Evolutionary conservation across 83 land plant genomes (phyloP), one percentile per base, ranked within the genome.

Genomic region (Isoetes engelmannii): DNA sequence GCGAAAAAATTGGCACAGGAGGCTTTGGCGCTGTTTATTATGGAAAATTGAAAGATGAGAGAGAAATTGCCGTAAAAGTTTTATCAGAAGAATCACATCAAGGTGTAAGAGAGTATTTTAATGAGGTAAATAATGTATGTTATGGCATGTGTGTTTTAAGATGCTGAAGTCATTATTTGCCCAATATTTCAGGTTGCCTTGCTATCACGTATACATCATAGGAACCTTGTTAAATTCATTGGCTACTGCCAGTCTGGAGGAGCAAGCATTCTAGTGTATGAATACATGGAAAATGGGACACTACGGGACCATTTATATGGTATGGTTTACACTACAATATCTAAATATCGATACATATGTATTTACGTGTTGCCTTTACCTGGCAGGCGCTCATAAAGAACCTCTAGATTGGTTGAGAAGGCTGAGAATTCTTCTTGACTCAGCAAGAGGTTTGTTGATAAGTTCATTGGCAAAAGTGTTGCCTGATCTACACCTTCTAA

Each of bases 21-120:
- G 96, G 96, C 19, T 90, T 82, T 84, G 96, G 96, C 56, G 72
- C 87, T 41, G 96, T 90, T 15, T 87, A 82, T 63, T 83, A 90
- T 74, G 96, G 96, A 45, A 87, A 71, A 65, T 9, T 82, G 62
- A 80, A 81, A 48, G 85, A 85, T 71, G 92, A 84, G 41, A 75
- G 72, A 51, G 96, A 90, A 81, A 79, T 90, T 73, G 96, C 96
- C 9, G 91, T 87, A 28, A 90, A 90, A 74, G 85, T 85, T 21
- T 70, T 88, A 17, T 82, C 84, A 48, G 77, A 62, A 57, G 73
- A 84, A 58, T 82, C 87, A 45, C 83, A 75, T 46, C 92, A 85
- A 67, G 96, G 96, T 37, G 81, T 73, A 62, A 75, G 86, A 43
- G 92, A 90, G 61, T 90, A 87, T 68, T 50, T 70, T 28, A 90